phyloP scores from a whole-genome alignment of 192 early-diverging fungal genomes.

The Lunasporangiospora selenospora region DNA sequence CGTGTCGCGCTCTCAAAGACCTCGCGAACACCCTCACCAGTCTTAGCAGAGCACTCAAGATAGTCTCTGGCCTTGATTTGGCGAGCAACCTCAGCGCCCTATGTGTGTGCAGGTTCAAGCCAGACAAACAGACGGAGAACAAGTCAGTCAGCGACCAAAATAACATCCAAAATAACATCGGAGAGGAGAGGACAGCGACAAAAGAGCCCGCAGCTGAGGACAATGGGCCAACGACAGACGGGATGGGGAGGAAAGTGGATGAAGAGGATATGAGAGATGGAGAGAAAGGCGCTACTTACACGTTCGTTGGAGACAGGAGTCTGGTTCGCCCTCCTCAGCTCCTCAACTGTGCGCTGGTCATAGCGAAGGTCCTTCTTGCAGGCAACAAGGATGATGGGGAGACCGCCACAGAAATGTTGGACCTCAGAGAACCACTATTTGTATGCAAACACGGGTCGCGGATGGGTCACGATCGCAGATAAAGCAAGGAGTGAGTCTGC shows the following conservation, averaged over 20 bases:
- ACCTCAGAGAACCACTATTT: constrained; percentile 90
- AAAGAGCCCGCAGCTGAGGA: too few relatives aligned
- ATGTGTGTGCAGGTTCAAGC: constrained; percentile 2
- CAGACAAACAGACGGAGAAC: constrained; percentile 26
- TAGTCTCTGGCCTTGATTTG: constrained; percentile 88
- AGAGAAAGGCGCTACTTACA: constrained; percentile 50
- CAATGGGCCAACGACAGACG: not conserved
- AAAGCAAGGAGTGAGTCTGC: not conserved
- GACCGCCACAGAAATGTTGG: constrained; percentile 81
- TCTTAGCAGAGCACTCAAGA: constrained; percentile 90
- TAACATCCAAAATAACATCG: too few relatives aligned
- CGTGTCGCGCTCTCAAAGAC: constrained; percentile 89
- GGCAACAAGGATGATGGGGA: constrained; percentile 87
- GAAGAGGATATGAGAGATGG: not conserved
- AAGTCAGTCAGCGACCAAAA: too few relatives aligned
- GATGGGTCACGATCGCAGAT: not conserved
- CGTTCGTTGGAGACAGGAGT: constrained; percentile 77
- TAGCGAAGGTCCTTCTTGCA: constrained; percentile 91
- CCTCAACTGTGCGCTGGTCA: constrained; percentile 78
- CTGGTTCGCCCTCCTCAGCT: constrained; percentile 76
- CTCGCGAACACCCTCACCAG: constrained; percentile 80
- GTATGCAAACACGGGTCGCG: not conserved
- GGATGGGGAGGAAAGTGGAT: constrained; percentile 1
- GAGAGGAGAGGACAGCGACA: too few relatives aligned
- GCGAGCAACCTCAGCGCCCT: constrained; percentile 81